phyloP scores from a whole-genome alignment of 495 filamentous ascomycete genomes.

The Chaetomium tenue region DNA sequence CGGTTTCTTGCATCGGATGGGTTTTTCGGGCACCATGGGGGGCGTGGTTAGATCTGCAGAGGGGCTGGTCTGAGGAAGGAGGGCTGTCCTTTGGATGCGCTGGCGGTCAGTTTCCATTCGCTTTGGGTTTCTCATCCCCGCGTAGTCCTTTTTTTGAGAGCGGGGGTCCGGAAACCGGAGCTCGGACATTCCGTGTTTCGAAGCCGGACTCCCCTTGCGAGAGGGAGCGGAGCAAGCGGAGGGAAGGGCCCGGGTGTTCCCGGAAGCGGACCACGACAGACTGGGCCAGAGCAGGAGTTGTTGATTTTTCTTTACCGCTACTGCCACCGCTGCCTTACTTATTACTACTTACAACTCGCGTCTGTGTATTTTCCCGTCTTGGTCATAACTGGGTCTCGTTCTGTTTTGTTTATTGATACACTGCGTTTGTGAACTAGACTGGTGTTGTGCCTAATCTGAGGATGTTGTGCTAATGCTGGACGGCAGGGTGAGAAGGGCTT shows the following conservation, averaged over 20 bases:
- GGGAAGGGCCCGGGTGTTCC: neutral
- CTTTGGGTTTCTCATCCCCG: neutral
- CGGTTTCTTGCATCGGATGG: constrained; percentile 34
- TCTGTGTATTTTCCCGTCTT: constrained; percentile 37
- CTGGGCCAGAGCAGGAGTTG: constrained; percentile 21
- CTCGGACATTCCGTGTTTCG: neutral
- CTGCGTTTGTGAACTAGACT: constrained; percentile 3
- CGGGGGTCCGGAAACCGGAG: too few relatives aligned
- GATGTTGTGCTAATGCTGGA: neutral
- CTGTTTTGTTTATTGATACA: constrained; percentile 22
- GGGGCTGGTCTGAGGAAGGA: constrained; percentile 6
- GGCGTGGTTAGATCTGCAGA: constrained; percentile 28
- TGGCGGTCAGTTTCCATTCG: neutral
- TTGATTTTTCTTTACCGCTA: constrained; percentile 17
- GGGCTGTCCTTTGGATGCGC: constrained; percentile 6
- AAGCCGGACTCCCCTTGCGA: too few relatives aligned
- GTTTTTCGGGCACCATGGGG: constrained; percentile 18
- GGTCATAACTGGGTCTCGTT: constrained; percentile 33
- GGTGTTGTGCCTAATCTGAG: neutral
- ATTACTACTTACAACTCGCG: constrained; percentile 17
- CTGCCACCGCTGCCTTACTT: neutral
- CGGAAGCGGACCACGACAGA: constrained; percentile 16
- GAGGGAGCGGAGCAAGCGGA: neutral
- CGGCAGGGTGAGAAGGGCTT: neutral
- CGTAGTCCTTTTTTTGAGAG: neutral